Percentiles rank a stretch among this genome's conserved stretches.
These are phyloP conservation scores for Dimocarpus longan DNA, from an alignment of 345 rosid species.

Conservation along the genomic window DNA sequence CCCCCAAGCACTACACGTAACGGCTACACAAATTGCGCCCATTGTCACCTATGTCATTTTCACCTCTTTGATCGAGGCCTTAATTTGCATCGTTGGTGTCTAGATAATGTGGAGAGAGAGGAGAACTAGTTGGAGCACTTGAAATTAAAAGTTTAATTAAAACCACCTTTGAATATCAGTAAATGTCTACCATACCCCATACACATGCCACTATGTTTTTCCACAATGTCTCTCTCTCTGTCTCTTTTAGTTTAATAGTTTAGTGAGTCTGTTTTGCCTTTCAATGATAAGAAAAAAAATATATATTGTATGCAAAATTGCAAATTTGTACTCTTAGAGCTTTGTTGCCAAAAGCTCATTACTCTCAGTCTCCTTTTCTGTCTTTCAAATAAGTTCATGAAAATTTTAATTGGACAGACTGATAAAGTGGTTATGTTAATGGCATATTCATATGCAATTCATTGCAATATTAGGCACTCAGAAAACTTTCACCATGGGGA, in stretches of 20 bases:
- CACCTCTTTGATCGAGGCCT: background rate
- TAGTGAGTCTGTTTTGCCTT: constrained; percentile 29
- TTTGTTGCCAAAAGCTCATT: background rate
- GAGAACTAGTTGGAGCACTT: constrained; percentile 7
- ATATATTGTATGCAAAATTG: constrained; percentile 6
- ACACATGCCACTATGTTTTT: background rate
- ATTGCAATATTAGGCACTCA: no score
- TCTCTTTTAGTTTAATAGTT: constrained; percentile 9
- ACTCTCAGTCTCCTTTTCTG: background rate
- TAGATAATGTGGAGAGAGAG: constrained; percentile 10
- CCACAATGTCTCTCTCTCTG: background rate
- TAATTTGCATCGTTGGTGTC: background rate
- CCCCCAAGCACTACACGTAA: no score
- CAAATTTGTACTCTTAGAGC: constrained; percentile 17
- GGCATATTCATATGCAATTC: no score
- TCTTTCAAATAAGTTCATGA: background rate
- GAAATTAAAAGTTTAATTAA: background rate
- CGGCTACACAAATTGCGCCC: no score
- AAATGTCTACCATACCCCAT: background rate
- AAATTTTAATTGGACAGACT: no score
- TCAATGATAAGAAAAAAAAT: background rate
- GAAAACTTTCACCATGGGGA: no score
- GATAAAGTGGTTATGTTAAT: no score
- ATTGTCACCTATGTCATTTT: no score
- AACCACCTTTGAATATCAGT: background rate